These are phyloP conservation scores for Ustulina deusta DNA, from an alignment of 2,329 filamentous ascomycete species.

Conservation along the genomic window DNA sequence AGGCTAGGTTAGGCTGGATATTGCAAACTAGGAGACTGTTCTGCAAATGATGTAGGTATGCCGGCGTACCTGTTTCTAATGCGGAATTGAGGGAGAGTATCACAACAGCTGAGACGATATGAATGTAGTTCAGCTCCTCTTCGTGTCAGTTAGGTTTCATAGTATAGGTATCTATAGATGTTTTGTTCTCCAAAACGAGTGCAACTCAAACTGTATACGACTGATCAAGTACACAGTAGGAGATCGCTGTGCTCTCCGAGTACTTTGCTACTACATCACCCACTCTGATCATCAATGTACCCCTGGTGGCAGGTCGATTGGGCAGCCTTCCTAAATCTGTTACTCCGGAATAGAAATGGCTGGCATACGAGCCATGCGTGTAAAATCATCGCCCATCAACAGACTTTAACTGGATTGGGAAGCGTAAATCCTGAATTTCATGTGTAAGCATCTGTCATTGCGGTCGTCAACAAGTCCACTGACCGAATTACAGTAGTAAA, in stretches of 20 bases:
- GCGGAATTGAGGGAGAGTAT: neutral
- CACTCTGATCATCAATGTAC: constrained; percentile 24
- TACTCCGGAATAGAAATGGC: constrained; percentile 27
- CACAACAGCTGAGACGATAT: neutral
- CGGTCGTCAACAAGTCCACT: constrained; percentile 8
- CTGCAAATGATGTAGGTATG: neutral
- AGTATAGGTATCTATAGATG: constrained; percentile 1
- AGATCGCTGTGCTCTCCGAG: constrained; percentile 2
- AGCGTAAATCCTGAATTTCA: constrained; percentile 16
- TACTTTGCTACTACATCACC: constrained; percentile 31
- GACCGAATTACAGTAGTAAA: constrained; percentile 15
- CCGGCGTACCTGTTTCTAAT: neutral
- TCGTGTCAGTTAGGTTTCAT: constrained; percentile 21
- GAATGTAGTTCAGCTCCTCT: neutral
- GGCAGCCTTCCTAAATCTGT: constrained; percentile 23
- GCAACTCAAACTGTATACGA: neutral
- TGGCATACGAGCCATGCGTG: constrained; percentile 36
- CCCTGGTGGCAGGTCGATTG: constrained; percentile 20
- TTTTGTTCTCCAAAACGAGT: neutral
- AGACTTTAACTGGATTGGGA: constrained; percentile 27
- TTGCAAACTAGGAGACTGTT: neutral
- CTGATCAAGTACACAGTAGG: neutral
- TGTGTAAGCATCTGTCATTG: constrained; percentile 34
- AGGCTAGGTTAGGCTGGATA: constrained; percentile 3
- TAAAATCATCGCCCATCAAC: constrained; percentile 25